These are phyloP conservation scores for Hymenoscyphus occultus DNA, from an alignment of 2,329 filamentous ascomycete species.

Conservation along the genomic window DNA sequence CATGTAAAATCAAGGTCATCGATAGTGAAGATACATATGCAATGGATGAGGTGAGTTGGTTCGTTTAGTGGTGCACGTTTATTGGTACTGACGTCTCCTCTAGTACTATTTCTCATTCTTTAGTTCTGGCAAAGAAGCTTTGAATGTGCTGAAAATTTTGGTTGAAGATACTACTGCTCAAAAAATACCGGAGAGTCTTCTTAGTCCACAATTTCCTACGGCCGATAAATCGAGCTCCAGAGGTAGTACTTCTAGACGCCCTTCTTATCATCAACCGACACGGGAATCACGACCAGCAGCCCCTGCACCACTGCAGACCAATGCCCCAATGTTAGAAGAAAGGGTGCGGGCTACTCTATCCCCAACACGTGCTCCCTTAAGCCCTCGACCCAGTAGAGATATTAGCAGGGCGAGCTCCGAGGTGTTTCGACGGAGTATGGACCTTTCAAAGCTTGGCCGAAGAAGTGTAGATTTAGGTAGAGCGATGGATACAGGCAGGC, in stretches of 20 bases:
- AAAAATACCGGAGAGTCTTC: constrained; percentile 34
- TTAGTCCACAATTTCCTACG: constrained; percentile 20
- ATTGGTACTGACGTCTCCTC: constrained; percentile 8
- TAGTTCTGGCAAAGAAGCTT: constrained; percentile 76
- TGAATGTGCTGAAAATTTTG: constrained; percentile 62
- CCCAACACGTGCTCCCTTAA: constrained; percentile 44
- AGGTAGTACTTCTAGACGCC: constrained; percentile 26
- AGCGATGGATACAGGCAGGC: constrained; percentile 45
- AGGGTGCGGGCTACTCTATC: constrained; percentile 60
- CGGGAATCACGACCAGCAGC: constrained; percentile 19
- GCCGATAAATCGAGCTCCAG: constrained; percentile 27
- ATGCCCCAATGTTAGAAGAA: constrained; percentile 44
- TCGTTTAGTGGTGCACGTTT: constrained; percentile 55
- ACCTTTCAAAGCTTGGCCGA: constrained; percentile 39
- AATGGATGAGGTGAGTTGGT: constrained; percentile 82
- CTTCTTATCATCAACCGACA: constrained; percentile 21
- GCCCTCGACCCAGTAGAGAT: constrained; percentile 56
- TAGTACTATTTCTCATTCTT: constrained; percentile 98
- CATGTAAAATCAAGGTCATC: constrained; percentile 87
- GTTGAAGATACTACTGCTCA: constrained; percentile 37
- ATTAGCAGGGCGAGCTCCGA: constrained; percentile 53
- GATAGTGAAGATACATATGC: constrained; percentile 94
- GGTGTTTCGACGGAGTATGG: constrained; percentile 50
- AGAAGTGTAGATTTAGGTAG: constrained; percentile 53
- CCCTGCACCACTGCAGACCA: constrained; percentile 23